A percentile compares a stretch with the other conserved stretches of the same genome.
These are phyloP conservation scores for Nissolia schottii DNA, from an alignment of 306 rosid genomes.

Conservation along the genomic window DNA sequence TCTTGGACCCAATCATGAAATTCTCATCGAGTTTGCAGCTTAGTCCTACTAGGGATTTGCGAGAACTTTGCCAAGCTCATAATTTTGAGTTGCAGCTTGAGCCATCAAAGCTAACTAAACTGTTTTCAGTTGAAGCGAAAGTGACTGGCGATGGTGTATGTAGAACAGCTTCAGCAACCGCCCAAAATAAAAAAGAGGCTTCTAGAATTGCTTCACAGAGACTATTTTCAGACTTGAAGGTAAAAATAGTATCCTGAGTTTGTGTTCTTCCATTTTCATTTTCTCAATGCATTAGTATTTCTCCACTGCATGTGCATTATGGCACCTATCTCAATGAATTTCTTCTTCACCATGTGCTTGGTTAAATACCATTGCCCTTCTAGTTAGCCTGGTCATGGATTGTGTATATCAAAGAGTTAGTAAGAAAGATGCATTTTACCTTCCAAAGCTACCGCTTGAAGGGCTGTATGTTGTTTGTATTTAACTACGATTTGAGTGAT, in stretches of 20 bases:
- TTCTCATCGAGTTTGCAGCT: slow-evolving; percentile 70
- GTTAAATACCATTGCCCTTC: background rate
- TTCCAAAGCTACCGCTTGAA: background rate
- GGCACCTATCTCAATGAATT: background rate
- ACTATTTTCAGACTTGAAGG: slow-evolving; percentile 53
- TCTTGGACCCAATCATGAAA: slow-evolving; percentile 70
- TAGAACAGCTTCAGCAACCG: slow-evolving; percentile 42
- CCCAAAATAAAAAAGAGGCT: slow-evolving; percentile 56
- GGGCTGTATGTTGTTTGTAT: background rate
- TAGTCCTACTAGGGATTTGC: slow-evolving; percentile 75
- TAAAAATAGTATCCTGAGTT: slow-evolving; percentile 31
- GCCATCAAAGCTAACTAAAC: slow-evolving; percentile 26
- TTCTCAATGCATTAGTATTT: slow-evolving; percentile 4
- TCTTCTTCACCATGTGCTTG: background rate
- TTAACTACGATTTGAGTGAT: background rate
- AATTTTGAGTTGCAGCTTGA: slow-evolving; percentile 32
- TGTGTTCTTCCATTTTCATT: background rate
- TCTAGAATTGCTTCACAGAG: slow-evolving; percentile 46
- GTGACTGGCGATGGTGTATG: slow-evolving; percentile 38
- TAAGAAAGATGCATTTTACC: background rate
- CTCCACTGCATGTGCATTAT: background rate
- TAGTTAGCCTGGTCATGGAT: background rate
- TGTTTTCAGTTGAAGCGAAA: slow-evolving; percentile 47
- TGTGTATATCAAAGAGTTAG: background rate
- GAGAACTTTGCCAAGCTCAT: slow-evolving; percentile 68